phyloP scores from a whole-genome alignment of 129 eudicot genomes.

The Lactuca saligna region DNA sequence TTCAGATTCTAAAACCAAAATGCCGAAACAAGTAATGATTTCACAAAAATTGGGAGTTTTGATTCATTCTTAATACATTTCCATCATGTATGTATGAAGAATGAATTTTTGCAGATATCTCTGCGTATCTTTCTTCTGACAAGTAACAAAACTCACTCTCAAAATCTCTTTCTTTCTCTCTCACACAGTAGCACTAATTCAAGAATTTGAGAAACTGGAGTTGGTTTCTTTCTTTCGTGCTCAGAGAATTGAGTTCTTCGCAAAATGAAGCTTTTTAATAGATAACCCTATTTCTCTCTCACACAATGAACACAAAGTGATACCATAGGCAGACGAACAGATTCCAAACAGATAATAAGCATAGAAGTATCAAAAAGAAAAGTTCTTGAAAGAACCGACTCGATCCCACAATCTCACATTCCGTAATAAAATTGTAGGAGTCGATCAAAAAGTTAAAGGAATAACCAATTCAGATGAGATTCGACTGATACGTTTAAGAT shows the following conservation, averaged over 20 bases:
- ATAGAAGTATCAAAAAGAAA: neutral
- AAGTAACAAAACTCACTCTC: neutral
- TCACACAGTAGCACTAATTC: constrained; percentile 1
- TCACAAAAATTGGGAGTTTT: neutral
- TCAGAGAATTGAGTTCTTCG: constrained; percentile 23
- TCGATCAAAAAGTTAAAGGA: constrained; percentile 8
- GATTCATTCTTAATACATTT: neutral
- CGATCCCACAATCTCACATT: constrained; percentile 21
- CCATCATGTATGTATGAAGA: neutral
- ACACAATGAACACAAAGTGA: constrained; percentile 10
- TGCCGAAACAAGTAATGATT: neutral
- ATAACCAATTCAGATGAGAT: constrained; percentile 1
- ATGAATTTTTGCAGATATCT: neutral
- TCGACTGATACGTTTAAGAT: neutral
- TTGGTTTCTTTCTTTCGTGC: neutral
- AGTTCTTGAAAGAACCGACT: constrained; percentile 1
- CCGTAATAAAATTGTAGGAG: neutral
- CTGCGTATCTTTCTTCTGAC: neutral
- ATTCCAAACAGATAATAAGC: neutral
- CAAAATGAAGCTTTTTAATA: neutral
- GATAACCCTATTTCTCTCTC: neutral
- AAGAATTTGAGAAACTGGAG: constrained; percentile 19
- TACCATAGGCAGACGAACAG: neutral
- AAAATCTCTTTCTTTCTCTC: neutral
- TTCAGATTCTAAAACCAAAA: neutral